A percentile compares a stretch with the other conserved stretches of the same genome.
These are phyloP conservation scores for Dendrostoma leiphaemia DNA, from an alignment of 2,329 filamentous ascomycete species.

Conservation along the genomic window DNA sequence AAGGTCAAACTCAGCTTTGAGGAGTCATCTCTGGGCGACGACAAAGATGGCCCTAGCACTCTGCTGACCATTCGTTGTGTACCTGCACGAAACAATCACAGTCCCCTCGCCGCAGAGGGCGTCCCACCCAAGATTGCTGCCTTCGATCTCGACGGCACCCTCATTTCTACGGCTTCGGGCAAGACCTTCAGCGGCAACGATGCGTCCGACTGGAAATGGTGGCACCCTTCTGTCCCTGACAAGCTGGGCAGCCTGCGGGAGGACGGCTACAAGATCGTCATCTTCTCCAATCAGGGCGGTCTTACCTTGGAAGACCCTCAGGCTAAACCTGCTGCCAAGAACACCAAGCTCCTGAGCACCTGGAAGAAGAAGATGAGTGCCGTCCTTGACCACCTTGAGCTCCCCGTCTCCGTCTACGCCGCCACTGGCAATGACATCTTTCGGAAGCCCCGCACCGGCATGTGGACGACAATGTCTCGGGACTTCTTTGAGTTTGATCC, in stretches of 20 bases:
- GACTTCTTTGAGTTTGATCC: slow-evolving; percentile 60
- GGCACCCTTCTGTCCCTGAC: slow-evolving; percentile 68
- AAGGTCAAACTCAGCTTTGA: slow-evolving; percentile 63
- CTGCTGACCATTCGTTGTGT: too few relatives aligned
- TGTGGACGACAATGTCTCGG: slow-evolving; percentile 69
- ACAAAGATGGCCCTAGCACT: too few relatives aligned
- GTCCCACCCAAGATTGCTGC: slow-evolving; percentile 67
- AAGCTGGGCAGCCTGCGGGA: slow-evolving; percentile 64
- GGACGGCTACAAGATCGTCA: slow-evolving; percentile 68
- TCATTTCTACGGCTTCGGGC: slow-evolving; percentile 77
- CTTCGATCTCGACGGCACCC: slow-evolving; percentile 81
- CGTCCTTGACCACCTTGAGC: slow-evolving; percentile 67
- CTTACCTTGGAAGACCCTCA: slow-evolving; percentile 77
- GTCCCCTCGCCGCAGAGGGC: too few relatives aligned
- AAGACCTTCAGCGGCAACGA: slow-evolving; percentile 73
- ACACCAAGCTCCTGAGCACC: slow-evolving; percentile 63
- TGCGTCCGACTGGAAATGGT: slow-evolving; percentile 91
- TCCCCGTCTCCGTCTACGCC: slow-evolving; percentile 81
- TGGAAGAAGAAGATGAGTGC: slow-evolving; percentile 79
- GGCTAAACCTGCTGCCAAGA: slow-evolving; percentile 55
- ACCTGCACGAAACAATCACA: too few relatives aligned
- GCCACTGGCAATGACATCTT: slow-evolving; percentile 80
- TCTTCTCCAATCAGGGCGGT: slow-evolving; percentile 88
- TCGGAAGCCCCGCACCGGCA: slow-evolving; percentile 82
- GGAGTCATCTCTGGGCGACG: slow-evolving; percentile 55